phyloP scores from a whole-genome alignment of 2,329 filamentous ascomycete genomes.

The Fusarium citri region DNA sequence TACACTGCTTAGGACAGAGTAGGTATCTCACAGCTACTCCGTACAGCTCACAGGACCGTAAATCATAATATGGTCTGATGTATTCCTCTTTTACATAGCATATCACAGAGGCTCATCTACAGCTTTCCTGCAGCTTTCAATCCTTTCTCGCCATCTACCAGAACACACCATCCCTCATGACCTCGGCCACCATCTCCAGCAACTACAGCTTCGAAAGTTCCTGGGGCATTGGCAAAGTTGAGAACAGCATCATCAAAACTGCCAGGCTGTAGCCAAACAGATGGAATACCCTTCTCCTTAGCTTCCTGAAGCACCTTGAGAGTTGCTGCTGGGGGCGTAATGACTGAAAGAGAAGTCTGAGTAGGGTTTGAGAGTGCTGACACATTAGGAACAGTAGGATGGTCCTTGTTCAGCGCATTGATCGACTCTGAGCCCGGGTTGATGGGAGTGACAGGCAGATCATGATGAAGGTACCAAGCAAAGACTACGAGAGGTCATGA shows the following conservation, averaged over 20 bases:
- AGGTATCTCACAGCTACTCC: not conserved
- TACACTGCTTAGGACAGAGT: not conserved
- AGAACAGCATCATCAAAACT: slow-evolving; percentile 84
- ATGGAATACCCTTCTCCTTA: slow-evolving; percentile 75
- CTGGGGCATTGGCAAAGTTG: slow-evolving; percentile 70
- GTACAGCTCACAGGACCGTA: not conserved
- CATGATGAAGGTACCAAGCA: slow-evolving; percentile 85
- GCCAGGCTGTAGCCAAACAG: slow-evolving; percentile 92
- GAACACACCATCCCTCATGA: slow-evolving; percentile 84
- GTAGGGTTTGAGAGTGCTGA: slow-evolving; percentile 72
- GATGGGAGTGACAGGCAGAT: slow-evolving; percentile 82
- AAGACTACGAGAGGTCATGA: slow-evolving; percentile 73
- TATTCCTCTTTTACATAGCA: not conserved
- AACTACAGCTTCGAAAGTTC: slow-evolving; percentile 76
- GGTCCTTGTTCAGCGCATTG: slow-evolving; percentile 65
- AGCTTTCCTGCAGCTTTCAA: slow-evolving; percentile 68
- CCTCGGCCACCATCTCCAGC: slow-evolving; percentile 73
- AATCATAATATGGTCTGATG: not conserved
- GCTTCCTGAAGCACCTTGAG: slow-evolving; percentile 81
- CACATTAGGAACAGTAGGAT: slow-evolving; percentile 75
- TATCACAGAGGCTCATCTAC: slow-evolving; percentile 30
- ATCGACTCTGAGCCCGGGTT: slow-evolving; percentile 79
- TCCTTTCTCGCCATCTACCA: slow-evolving; percentile 82
- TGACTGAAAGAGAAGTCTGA: slow-evolving; percentile 83
- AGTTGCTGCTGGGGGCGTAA: slow-evolving; percentile 86